These are phyloP conservation scores for Capsaspora owczarzaki DNA, from an alignment of 78 protist genomes.

Conservation along the genomic window DNA sequence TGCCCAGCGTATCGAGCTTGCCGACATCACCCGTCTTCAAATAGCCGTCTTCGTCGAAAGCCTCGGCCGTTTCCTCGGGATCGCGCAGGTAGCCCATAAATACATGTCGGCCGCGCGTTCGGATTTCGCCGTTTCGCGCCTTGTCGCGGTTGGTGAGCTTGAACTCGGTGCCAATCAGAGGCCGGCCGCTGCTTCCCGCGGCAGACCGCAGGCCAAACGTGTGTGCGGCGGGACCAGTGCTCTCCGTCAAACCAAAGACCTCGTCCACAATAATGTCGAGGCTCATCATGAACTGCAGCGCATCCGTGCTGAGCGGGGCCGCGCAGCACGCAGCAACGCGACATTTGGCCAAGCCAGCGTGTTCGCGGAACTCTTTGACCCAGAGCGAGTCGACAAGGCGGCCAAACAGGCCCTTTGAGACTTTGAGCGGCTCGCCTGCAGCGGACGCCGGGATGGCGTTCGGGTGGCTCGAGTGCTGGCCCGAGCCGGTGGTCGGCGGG, in stretches of 20 bases:
- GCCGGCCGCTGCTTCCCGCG: conserved; percentile 43
- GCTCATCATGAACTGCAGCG: conserved; percentile 42
- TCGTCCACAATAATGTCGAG: conserved; percentile 48
- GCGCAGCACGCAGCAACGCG: conserved; percentile 43
- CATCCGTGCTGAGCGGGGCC: conserved; percentile 51
- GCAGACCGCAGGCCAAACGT: conserved; percentile 12
- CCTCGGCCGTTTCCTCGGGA: conserved; percentile 33
- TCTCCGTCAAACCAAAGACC: conserved; percentile 60
- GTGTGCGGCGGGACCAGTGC: conserved; percentile 41
- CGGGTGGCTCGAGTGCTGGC: no score
- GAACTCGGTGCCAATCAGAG: conserved; percentile 43
- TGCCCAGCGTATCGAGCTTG: conserved; percentile 37
- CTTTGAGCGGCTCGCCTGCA: no score
- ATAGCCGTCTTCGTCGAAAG: conserved; percentile 67
- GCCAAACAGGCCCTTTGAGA: no score
- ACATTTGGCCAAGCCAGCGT: conserved; percentile 31
- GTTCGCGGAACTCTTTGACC: conserved; percentile 22
- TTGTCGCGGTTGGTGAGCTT: conserved; percentile 10
- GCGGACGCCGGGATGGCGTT: no score
- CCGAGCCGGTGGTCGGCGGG: no score
- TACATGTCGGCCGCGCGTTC: conserved; percentile 33
- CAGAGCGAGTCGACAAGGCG: no score
- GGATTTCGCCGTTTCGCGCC: conserved; percentile 22
- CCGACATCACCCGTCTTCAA: conserved; percentile 69
- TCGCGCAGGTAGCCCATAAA: conserved; percentile 48